These are phyloP conservation scores for Prunus mira DNA, from an alignment of 306 rosid species.

Conservation along the genomic window DNA sequence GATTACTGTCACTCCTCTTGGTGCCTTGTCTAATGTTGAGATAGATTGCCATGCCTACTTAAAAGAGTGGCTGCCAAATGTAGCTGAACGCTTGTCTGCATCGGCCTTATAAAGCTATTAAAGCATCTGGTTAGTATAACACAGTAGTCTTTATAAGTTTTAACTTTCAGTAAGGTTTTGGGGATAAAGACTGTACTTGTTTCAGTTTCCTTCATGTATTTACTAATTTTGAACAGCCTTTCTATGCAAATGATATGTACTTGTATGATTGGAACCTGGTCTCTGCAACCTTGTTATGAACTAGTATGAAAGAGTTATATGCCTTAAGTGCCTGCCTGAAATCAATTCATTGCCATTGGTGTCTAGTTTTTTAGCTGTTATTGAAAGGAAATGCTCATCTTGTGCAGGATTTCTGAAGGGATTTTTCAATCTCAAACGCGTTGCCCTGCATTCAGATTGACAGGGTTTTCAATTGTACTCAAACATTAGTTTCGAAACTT, in stretches of 20 bases:
- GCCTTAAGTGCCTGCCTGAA: neutral
- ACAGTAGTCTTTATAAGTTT: neutral
- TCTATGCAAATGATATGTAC: neutral
- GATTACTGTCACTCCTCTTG: slow-evolving; percentile 90
- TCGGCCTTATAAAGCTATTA: slow-evolving; percentile 52
- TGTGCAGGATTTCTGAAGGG: slow-evolving; percentile 19
- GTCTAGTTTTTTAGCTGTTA: neutral
- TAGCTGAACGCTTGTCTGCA: slow-evolving; percentile 42
- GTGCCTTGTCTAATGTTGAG: slow-evolving; percentile 58
- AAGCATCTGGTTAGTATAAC: slow-evolving; percentile 19
- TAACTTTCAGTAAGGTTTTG: neutral
- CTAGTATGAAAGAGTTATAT: neutral
- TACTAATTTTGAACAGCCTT: neutral
- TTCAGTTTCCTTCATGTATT: neutral
- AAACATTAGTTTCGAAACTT: neutral
- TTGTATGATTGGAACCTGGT: neutral
- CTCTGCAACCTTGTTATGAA: neutral
- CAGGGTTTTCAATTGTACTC: neutral
- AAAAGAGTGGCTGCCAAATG: slow-evolving; percentile 64
- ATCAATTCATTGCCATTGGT: neutral
- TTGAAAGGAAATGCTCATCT: neutral
- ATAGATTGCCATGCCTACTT: slow-evolving; percentile 52
- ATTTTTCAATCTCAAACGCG: neutral
- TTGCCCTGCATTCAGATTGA: neutral
- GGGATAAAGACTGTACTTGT: neutral